A percentile compares a stretch with the other conserved stretches of the same genome.
Evolutionary conservation across 2,329 filamentous ascomycete genomes (phyloP).

Genomic region (Cladosporium halotolerans): DNA sequence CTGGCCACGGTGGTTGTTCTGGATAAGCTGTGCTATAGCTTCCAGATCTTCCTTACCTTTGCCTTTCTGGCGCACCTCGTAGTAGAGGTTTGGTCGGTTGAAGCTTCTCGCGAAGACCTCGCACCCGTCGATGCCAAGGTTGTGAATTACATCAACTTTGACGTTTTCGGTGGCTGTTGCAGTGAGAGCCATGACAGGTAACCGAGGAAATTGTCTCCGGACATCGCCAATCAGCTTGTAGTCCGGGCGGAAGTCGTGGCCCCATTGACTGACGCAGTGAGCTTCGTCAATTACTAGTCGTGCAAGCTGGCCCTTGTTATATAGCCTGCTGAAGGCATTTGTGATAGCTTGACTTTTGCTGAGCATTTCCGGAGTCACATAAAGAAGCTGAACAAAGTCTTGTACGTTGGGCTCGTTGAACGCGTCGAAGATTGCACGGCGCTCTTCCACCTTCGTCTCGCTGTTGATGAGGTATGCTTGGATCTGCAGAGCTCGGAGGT

Average conservation of each 20-base stretch:
- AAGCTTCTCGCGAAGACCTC: slow-evolving; percentile 86
- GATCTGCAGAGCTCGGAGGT: slow-evolving; percentile 68
- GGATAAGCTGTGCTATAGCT: slow-evolving; percentile 61
- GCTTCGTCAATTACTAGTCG: slow-evolving; percentile 95
- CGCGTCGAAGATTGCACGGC: slow-evolving; percentile 58
- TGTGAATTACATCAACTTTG: slow-evolving; percentile 83
- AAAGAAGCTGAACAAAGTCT: slow-evolving; percentile 75
- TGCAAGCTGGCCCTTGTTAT: slow-evolving; percentile 66
- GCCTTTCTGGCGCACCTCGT: slow-evolving; percentile 71
- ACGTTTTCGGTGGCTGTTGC: slow-evolving; percentile 93
- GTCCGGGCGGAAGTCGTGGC: slow-evolving; percentile 93
- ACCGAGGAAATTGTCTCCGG: slow-evolving; percentile 63
- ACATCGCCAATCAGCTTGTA: slow-evolving; percentile 82
- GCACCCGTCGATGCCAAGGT: slow-evolving; percentile 74
- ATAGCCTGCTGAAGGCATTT: slow-evolving; percentile 59
- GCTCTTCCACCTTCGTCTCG: slow-evolving; percentile 59
- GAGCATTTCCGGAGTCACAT: slow-evolving; percentile 96
- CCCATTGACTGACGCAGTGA: slow-evolving; percentile 99
- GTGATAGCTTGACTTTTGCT: slow-evolving; percentile 69
- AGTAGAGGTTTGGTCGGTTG: slow-evolving; percentile 90
- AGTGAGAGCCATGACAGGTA: slow-evolving; percentile 91
- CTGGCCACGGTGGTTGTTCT: slow-evolving; percentile 59
- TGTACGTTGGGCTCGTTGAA: slow-evolving; percentile 62
- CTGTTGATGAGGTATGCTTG: slow-evolving; percentile 78
- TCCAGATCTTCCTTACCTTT: slow-evolving; percentile 51